These are phyloP conservation scores for Backusella mclennaniae DNA, from an alignment of 192 early-diverging fungal species.

Conservation along the genomic window DNA sequence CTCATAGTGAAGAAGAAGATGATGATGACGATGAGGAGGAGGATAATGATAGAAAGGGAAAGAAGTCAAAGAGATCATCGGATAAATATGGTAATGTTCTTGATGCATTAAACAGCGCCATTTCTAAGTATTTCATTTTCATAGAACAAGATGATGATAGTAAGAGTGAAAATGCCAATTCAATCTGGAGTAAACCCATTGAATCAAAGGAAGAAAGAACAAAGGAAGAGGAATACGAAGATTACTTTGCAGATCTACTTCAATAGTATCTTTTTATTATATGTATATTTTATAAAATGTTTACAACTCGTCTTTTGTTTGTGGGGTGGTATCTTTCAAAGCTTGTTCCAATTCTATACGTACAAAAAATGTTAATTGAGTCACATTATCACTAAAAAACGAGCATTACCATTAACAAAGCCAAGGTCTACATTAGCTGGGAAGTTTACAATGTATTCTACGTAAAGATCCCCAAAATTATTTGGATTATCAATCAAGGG, in stretches of 20 bases:
- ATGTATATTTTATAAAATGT: neutral
- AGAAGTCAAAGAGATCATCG: neutral
- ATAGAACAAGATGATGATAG: constrained; percentile 3
- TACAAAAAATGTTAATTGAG: neutral
- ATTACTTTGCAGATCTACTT: constrained; percentile 61
- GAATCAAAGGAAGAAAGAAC: constrained; percentile 33
- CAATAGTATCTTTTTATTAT: constrained; percentile 21
- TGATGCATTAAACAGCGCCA: neutral
- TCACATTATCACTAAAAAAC: neutral
- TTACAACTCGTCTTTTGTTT: neutral
- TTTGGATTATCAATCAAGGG: constrained; percentile 57
- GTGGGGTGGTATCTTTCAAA: neutral
- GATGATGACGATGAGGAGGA: neutral
- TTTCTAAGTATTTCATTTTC: neutral
- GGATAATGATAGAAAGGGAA: neutral
- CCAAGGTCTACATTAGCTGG: constrained; percentile 57
- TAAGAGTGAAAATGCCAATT: neutral
- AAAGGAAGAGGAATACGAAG: constrained; percentile 62
- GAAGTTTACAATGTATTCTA: constrained; percentile 86
- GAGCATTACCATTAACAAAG: constrained; percentile 36
- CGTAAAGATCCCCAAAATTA: constrained; percentile 76
- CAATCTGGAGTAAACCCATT: constrained; percentile 27
- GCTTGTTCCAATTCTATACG: neutral
- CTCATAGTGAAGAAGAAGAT: neutral
- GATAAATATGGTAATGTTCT: neutral